These are phyloP conservation scores for Hibiscus tridactylites DNA, from an alignment of 345 rosid species.

Conservation along the genomic window DNA sequence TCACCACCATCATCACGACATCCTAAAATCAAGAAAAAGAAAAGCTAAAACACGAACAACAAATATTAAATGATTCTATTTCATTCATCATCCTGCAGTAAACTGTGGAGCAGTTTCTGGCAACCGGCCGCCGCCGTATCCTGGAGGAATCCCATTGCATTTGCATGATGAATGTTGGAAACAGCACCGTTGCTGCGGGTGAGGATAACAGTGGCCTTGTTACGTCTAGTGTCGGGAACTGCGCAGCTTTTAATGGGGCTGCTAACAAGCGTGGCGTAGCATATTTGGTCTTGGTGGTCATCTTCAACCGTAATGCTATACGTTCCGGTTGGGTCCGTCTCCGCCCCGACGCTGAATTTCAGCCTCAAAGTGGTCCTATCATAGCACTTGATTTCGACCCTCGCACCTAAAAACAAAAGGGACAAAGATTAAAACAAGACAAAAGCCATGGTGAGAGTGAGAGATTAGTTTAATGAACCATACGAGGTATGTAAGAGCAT, in stretches of 20 bases:
- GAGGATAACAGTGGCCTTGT: constrained; percentile 41
- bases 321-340: constrained; percentile 36
- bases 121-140: constrained; percentile 37
- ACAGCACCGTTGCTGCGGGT: constrained; percentile 57
- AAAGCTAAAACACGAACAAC: neutral
- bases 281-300: constrained; percentile 52
- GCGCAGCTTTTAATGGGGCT: constrained; percentile 42
- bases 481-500: neutral
- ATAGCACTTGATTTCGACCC: constrained; percentile 42
- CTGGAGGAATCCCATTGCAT: constrained; percentile 55
- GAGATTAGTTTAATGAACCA: too few species aligned
- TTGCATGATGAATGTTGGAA: constrained; percentile 43
- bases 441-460: too few species aligned
- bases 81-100: constrained; percentile 23
- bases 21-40: neutral
- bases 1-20: neutral
- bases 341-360: constrained; percentile 18
- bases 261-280: constrained; percentile 35
- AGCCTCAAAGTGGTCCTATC: constrained; percentile 28
- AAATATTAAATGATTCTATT: neutral
- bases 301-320: constrained; percentile 38
- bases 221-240: constrained; percentile 32
- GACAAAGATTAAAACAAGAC: neutral
- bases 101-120: constrained; percentile 28
- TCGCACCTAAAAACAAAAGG: constrained; percentile 36